Evolutionary conservation across 2,329 filamentous ascomycete genomes (phyloP).

Genomic region (Phialocephala sp.): DNA sequence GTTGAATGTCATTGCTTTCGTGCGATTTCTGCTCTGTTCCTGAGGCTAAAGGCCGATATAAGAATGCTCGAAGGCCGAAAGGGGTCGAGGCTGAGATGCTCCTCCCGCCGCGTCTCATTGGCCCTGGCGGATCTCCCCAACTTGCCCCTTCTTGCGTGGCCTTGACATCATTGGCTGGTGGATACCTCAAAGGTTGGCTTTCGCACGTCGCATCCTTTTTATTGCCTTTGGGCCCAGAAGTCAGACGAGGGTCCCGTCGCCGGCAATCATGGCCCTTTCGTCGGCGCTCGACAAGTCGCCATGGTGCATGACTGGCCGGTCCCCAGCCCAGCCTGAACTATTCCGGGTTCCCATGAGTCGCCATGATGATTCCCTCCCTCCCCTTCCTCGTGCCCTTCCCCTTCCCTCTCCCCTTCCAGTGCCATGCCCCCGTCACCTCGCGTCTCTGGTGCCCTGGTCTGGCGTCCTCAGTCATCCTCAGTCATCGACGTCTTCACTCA

Average conservation of each 20-base stretch:
- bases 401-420: background rate
- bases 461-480: background rate
- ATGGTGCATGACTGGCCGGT: no score
- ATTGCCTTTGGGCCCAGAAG: conserved; percentile 12
- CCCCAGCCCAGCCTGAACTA: conserved; percentile 8
- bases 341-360: conserved; percentile 4
- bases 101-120: conserved; percentile 12
- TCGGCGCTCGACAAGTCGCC: no score
- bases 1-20: background rate
- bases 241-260: conserved; percentile 13
- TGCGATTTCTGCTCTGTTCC: background rate
- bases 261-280: conserved; percentile 9
- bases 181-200: background rate
- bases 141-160: background rate
- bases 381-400: conserved; percentile 6
- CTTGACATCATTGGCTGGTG: conserved; percentile 1
- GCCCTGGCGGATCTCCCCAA: conserved; percentile 7
- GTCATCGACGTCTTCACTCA: background rate
- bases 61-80: background rate
- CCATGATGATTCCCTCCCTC: background rate
- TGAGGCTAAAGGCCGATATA: background rate
- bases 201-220: conserved; percentile 14
- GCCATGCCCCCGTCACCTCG: background rate
- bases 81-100: conserved; percentile 11
- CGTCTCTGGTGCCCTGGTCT: background rate